A percentile compares a stretch with the other conserved stretches of the same genome.
Conservation (phyloP, 306 rosid species). For the Benincasa hispida region DNA sequence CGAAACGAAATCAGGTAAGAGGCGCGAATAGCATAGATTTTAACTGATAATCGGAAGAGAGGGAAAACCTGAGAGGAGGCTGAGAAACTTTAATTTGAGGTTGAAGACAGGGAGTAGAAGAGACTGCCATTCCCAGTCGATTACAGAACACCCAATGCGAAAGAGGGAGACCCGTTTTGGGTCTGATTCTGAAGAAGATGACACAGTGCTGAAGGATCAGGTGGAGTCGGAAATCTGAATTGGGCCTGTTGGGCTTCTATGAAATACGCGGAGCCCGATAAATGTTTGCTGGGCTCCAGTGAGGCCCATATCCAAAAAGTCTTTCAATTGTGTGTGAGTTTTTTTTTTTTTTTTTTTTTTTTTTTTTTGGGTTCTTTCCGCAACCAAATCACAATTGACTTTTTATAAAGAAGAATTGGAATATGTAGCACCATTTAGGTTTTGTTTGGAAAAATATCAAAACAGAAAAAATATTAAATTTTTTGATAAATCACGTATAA, state of each 20-base stretch:
- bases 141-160: not conserved
- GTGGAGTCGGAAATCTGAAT: not conserved
- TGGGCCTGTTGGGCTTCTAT: not conserved
- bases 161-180: not conserved
- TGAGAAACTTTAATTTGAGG: slow-evolving; percentile 23
- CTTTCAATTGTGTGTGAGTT: not conserved
- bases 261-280: not conserved
- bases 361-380: no score
- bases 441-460: no score
- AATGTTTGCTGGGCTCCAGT: not conserved
- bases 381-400: no score
- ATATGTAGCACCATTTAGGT: no score
- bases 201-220: not conserved
- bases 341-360: no score
- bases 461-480: no score
- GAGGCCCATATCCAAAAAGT: not conserved
- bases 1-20: slow-evolving; percentile 1
- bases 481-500: no score
- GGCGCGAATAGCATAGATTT: not conserved
- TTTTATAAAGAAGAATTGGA: no score
- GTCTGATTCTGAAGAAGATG: not conserved
- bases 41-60: not conserved
- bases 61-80: slow-evolving; percentile 41
- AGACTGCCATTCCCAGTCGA: slow-evolving; percentile 38
- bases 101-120: slow-evolving; percentile 34